phyloP scores from a whole-genome alignment of 306 rosid species.

The Cicer yamashitae region DNA sequence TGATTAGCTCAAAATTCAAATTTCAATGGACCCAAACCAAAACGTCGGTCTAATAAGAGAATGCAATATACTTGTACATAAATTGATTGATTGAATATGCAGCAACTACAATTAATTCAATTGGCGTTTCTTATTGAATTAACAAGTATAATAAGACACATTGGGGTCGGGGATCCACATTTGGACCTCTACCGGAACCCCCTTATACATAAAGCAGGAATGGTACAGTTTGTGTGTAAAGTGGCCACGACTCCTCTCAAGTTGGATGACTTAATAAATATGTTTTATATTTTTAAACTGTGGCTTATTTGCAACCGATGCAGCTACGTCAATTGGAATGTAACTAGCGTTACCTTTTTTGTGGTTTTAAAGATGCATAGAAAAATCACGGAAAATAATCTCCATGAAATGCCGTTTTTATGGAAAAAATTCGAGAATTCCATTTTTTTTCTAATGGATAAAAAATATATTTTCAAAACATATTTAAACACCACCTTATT shows the following conservation, averaged over 20 bases:
- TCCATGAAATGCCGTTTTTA: too few relatives aligned
- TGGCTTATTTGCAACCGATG: too few relatives aligned
- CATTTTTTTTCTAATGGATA: too few relatives aligned
- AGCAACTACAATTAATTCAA: constrained; percentile 25
- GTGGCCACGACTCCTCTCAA: constrained; percentile 27
- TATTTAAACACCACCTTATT: too few relatives aligned
- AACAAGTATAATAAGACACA: constrained; percentile 49
- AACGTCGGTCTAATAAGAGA: constrained; percentile 47
- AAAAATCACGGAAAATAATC: too few relatives aligned
- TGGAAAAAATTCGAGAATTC: too few relatives aligned
- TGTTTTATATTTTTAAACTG: not conserved
- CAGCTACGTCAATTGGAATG: too few relatives aligned
- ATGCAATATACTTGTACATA: constrained; percentile 39
- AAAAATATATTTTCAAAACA: too few relatives aligned
- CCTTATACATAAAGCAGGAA: constrained; percentile 33
- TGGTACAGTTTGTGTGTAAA: not conserved
- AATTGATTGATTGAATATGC: constrained; percentile 30
- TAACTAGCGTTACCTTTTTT: too few relatives aligned
- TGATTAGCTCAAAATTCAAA: constrained; percentile 42
- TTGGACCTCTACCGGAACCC: constrained; percentile 40
- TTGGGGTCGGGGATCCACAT: constrained; percentile 50
- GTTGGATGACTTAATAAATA: not conserved
- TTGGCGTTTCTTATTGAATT: constrained; percentile 34
- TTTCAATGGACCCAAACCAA: constrained; percentile 46
- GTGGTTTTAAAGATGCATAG: too few relatives aligned